These are phyloP conservation scores for Cystofilobasidium capitatum DNA, from an alignment of 768 basidiomycete species.

Conservation along the genomic window DNA sequence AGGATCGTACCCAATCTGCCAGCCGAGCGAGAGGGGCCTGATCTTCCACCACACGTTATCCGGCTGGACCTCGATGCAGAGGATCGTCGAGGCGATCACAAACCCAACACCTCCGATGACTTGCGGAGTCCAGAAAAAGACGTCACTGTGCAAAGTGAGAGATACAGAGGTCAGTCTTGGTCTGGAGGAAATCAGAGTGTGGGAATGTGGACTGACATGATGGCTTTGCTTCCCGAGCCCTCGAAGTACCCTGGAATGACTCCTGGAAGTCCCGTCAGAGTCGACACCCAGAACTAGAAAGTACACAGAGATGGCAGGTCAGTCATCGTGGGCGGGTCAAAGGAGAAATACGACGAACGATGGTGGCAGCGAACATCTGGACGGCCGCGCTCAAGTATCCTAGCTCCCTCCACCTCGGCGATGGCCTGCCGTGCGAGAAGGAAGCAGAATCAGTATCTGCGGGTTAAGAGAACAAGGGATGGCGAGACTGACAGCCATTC, in stretches of 20 bases:
- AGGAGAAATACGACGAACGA: not conserved
- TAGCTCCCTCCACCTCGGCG: not conserved
- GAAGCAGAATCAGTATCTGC: not conserved
- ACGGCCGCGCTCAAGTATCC: constrained; percentile 29
- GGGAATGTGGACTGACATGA: constrained; percentile 29
- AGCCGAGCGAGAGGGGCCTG: constrained; percentile 46
- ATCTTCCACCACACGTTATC: constrained; percentile 49
- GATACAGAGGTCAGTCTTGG: not conserved
- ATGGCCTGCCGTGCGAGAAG: not conserved
- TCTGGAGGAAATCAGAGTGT: not conserved
- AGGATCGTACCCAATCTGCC: constrained; percentile 47
- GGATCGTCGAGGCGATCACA: constrained; percentile 44
- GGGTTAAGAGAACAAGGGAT: not conserved
- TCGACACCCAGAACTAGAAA: constrained; percentile 49
- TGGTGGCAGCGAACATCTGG: constrained; percentile 51
- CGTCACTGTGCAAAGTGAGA: constrained; percentile 34
- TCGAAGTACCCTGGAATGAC: constrained; percentile 40
- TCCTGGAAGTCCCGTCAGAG: constrained; percentile 43
- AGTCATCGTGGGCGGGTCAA: not conserved
- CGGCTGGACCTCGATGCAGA: constrained; percentile 51
- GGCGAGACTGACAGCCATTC: not conserved
- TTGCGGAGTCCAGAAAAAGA: constrained; percentile 56
- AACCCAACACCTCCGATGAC: constrained; percentile 56
- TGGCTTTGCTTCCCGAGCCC: constrained; percentile 32
- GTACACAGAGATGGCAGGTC: not conserved